Evolutionary conservation across 805 yeast genomes (phyloP).

Genomic region (Candida railenensis): DNA sequence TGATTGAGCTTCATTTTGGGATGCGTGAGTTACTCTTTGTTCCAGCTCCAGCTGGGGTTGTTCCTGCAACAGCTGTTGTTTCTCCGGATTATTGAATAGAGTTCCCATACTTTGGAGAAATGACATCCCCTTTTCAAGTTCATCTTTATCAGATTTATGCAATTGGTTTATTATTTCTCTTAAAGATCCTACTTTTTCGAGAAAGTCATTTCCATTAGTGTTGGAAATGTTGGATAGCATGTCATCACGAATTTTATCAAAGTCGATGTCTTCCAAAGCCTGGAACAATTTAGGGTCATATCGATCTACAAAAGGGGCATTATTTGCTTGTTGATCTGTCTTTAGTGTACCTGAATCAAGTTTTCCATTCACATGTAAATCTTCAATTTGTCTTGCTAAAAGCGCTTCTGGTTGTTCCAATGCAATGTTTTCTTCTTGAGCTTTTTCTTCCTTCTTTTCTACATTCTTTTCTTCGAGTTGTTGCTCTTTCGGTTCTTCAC

Average conservation of each 20-base stretch:
- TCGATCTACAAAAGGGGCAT: constrained; percentile 17
- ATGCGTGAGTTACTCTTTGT: neutral
- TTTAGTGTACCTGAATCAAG: neutral
- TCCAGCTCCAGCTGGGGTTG: neutral
- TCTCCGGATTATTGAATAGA: constrained; percentile 10
- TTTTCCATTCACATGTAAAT: neutral
- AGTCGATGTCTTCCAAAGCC: constrained; percentile 26
- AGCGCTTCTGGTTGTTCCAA: neutral
- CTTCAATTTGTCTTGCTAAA: neutral
- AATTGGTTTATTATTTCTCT: constrained; percentile 24
- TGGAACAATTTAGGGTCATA: constrained; percentile 25
- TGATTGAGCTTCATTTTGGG: neutral
- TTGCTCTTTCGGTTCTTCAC: neutral
- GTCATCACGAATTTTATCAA: constrained; percentile 12
- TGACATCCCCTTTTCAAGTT: constrained; percentile 23
- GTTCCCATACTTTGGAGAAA: constrained; percentile 23
- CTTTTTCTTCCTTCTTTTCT: neutral
- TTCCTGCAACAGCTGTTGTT: neutral
- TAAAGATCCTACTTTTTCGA: constrained; percentile 25
- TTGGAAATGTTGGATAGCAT: constrained; percentile 6
- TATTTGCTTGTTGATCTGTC: constrained; percentile 6
- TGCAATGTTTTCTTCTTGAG: neutral
- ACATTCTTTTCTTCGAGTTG: neutral
- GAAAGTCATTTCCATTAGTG: constrained; percentile 16
- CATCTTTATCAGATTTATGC: constrained; percentile 24